A percentile compares a stretch with the other conserved stretches of the same genome.
Evolutionary conservation across 306 rosid genomes (phyloP).

Genomic region (Inga oerstediana): DNA sequence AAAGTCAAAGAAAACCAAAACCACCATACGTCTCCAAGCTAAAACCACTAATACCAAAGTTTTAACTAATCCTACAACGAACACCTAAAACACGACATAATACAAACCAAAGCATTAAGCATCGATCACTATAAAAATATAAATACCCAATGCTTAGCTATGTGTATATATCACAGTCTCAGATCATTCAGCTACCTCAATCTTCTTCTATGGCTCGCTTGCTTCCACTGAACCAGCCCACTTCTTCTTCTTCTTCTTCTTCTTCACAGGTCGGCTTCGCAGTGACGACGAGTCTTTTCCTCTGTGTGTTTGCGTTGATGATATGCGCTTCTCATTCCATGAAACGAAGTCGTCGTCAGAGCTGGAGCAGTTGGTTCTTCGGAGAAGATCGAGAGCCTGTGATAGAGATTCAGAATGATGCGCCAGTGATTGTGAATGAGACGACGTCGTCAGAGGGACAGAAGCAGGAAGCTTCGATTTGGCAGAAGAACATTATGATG

Average conservation of each 20-base stretch:
- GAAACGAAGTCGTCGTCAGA: constrained; percentile 35
- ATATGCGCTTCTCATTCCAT: constrained; percentile 85
- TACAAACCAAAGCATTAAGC: neutral
- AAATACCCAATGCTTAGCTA: constrained; percentile 11
- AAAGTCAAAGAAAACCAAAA: constrained; percentile 50
- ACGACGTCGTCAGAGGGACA: neutral
- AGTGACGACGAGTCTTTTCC: constrained; percentile 50
- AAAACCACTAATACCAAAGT: constrained; percentile 27
- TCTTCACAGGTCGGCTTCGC: constrained; percentile 46
- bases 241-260: constrained; percentile 23
- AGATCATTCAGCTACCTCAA: neutral
- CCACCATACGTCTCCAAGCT: constrained; percentile 25
- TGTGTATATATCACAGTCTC: neutral
- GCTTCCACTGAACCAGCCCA: constrained; percentile 32
- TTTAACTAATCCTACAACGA: neutral
- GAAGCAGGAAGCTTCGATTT: constrained; percentile 51
- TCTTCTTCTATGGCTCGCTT: constrained; percentile 64
- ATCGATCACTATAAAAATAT: neutral
- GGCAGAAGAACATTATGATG: constrained; percentile 95
- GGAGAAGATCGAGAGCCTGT: constrained; percentile 54
- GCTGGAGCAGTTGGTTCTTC: constrained; percentile 53
- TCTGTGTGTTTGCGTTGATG: constrained; percentile 64
- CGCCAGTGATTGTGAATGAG: neutral
- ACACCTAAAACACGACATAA: neutral
- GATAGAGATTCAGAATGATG: constrained; percentile 45